A percentile compares a stretch with the other conserved stretches of the same genome.
Evolutionary conservation across 2,329 filamentous ascomycete species (phyloP).

Genomic region (Plectosphaerella cucumerina): DNA sequence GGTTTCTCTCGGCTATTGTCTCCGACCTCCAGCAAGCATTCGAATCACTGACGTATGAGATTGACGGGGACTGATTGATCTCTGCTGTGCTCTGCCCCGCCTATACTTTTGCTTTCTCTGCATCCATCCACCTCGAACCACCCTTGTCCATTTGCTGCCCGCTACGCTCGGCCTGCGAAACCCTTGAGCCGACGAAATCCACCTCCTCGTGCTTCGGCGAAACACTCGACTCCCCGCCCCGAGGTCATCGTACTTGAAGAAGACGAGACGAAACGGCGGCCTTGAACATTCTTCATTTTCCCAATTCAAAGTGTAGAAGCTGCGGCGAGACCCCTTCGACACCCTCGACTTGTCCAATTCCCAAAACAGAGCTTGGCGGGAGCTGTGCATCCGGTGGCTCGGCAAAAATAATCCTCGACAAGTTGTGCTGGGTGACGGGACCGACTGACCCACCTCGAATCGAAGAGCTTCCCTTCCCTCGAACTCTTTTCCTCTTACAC

Average conservation of each 20-base stretch:
- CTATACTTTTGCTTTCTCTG: background rate
- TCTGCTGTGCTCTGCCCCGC: background rate
- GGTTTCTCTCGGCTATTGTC: constrained; percentile 14
- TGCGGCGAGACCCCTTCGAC: background rate
- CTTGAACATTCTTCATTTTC: too few relatives aligned
- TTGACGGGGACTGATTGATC: background rate
- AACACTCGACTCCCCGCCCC: background rate
- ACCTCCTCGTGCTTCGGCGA: background rate
- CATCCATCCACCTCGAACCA: background rate
- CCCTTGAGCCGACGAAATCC: constrained; percentile 1
- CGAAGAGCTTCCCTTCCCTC: constrained; percentile 18
- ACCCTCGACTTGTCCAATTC: background rate
- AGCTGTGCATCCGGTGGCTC: constrained; percentile 22
- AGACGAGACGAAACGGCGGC: too few relatives aligned
- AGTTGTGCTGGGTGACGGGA: background rate
- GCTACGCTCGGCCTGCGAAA: background rate
- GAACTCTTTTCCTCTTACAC: background rate
- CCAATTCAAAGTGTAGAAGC: too few relatives aligned
- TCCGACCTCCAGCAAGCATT: background rate
- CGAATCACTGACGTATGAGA: background rate
- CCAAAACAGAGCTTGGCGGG: constrained; percentile 18
- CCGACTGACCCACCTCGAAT: background rate
- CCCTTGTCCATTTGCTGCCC: background rate
- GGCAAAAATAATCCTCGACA: constrained; percentile 9
- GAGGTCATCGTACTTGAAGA: background rate